Conservation (phyloP, 164 flowering plant genomes). For the Vitis labrusca region DNA sequence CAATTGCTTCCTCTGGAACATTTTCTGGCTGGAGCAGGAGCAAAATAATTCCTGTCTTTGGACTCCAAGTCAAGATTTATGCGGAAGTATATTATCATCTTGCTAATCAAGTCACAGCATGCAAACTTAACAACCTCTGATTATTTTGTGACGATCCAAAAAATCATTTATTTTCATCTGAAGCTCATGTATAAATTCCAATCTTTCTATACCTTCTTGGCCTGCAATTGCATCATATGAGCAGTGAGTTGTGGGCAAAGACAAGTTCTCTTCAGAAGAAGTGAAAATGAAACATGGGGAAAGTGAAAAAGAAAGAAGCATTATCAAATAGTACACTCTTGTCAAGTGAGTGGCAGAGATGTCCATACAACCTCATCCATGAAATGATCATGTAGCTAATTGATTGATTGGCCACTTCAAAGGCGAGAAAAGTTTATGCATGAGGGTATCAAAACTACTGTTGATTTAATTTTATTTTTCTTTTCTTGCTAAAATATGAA, state of each 20-base stretch:
- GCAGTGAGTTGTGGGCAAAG: background rate
- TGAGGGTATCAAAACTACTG: too few species aligned
- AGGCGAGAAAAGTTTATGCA: too few species aligned
- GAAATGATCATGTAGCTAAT: too few species aligned
- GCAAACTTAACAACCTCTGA: background rate
- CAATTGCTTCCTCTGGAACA: background rate
- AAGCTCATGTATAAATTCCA: background rate
- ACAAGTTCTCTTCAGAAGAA: background rate
- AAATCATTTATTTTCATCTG: background rate
- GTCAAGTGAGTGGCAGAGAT: too few species aligned
- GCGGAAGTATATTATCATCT: background rate
- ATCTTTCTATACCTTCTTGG: constrained; percentile 23
- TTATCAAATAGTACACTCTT: background rate
- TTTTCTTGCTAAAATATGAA: too few species aligned
- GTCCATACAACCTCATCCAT: too few species aligned
- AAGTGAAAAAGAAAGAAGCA: background rate
- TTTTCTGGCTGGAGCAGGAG: background rate
- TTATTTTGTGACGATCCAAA: constrained; percentile 1
- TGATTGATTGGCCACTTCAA: too few species aligned
- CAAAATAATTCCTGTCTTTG: background rate
- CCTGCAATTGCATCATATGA: constrained; percentile 20
- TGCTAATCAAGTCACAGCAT: background rate
- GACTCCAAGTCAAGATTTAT: background rate
- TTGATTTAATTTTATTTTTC: too few species aligned
- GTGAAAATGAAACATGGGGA: background rate